Evolutionary conservation across 257 asterid genomes (phyloP).

Genomic region (Primulina huaijiensis): DNA sequence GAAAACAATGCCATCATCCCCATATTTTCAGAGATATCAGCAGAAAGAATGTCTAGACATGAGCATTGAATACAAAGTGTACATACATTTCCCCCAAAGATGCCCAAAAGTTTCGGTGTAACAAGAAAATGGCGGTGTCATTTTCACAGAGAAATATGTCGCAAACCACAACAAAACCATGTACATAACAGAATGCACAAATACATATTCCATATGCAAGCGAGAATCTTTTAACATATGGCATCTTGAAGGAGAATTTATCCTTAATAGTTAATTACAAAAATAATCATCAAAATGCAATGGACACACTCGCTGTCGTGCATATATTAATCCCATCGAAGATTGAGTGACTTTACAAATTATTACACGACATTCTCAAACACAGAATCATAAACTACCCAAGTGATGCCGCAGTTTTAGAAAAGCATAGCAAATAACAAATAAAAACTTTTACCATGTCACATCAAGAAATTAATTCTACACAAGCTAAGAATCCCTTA

Average conservation of each 20-base stretch:
- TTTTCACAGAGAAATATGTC: background rate
- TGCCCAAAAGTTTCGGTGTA: background rate
- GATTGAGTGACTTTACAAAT: constrained; percentile 1
- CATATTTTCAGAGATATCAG: constrained; percentile 9
- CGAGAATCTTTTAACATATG: constrained; percentile 5
- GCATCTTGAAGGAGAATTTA: constrained; percentile 9
- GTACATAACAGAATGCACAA: constrained; percentile 13
- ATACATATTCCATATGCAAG: constrained; percentile 18
- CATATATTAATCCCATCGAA: constrained; percentile 10
- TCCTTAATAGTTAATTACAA: constrained; percentile 4
- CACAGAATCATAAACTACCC: background rate
- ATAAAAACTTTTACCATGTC: background rate
- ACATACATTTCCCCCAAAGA: background rate
- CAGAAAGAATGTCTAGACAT: constrained; percentile 10
- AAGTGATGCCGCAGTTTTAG: constrained; percentile 10
- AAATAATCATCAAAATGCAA: no score
- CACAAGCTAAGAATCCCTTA: constrained; percentile 36
- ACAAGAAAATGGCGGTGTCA: background rate
- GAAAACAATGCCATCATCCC: constrained; percentile 14
- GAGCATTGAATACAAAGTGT: constrained; percentile 7
- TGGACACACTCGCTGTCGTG: background rate
- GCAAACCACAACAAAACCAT: constrained; percentile 9
- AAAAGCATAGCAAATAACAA: constrained; percentile 14
- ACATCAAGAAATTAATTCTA: no score
- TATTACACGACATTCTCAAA: constrained; percentile 2